Evolutionary conservation across 371 early-diverging fungal species (phyloP).

Genomic region (Syncephalastrum contaminatum): DNA sequence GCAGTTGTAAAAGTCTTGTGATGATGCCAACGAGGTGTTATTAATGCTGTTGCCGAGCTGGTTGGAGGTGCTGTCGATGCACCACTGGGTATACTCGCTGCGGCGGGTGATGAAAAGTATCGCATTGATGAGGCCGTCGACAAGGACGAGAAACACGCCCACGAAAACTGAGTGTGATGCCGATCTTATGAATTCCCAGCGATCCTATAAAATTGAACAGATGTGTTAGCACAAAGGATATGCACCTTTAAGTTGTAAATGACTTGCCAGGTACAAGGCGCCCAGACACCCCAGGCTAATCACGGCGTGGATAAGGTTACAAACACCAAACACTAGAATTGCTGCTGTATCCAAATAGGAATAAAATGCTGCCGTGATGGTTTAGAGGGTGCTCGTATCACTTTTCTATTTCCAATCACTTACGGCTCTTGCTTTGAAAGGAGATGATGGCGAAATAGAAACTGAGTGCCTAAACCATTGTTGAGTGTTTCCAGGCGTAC

Average conservation of each 20-base stretch:
- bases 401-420: conserved; percentile 15
- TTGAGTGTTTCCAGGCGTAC: neutral
- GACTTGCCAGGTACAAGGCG: conserved; percentile 29
- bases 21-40: neutral
- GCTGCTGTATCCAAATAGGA: conserved; percentile 30
- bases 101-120: conserved; percentile 35
- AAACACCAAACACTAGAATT: conserved; percentile 38
- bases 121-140: conserved; percentile 30
- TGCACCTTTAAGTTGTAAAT: neutral
- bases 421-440: conserved; percentile 46
- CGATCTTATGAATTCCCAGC: conserved; percentile 11
- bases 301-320: conserved; percentile 34
- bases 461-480: conserved; percentile 12
- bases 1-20: conserved; percentile 44
- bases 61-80: conserved; percentile 20
- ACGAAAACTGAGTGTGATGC: conserved; percentile 22
- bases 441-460: conserved; percentile 48
- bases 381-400: neutral
- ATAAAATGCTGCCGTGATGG: conserved; percentile 31
- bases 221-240: neutral
- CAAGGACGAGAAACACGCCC: conserved; percentile 22
- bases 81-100: conserved; percentile 24
- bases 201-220: conserved; percentile 9
- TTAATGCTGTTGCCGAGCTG: conserved; percentile 2
- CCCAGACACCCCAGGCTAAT: conserved; percentile 29